Percentiles rank a stretch among this genome's conserved stretches.
Conservation (phyloP, 495 filamentous ascomycete species). For the Xylaria intraflava region DNA sequence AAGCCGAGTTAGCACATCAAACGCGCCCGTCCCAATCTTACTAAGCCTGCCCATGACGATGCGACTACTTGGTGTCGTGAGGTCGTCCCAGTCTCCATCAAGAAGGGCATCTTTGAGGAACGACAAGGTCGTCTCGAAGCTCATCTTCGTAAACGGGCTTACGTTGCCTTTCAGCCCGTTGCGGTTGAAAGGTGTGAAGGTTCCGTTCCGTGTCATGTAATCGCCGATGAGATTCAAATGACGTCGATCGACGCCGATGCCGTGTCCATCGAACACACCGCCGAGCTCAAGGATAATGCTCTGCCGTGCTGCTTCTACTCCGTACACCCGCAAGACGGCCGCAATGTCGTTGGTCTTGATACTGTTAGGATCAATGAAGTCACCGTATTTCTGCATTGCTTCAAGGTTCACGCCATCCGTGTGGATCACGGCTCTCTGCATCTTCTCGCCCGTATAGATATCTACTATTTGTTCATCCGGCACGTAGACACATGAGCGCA, state of each 20-base stretch:
- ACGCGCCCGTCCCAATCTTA: slow-evolving; percentile 80
- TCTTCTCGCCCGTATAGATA: slow-evolving; percentile 37
- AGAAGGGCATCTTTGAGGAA: slow-evolving; percentile 88
- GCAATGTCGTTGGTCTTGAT: slow-evolving; percentile 90
- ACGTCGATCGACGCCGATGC: slow-evolving; percentile 85
- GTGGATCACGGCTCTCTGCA: slow-evolving; percentile 52
- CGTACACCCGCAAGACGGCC: slow-evolving; percentile 76
- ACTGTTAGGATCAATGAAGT: slow-evolving; percentile 78
- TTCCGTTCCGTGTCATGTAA: slow-evolving; percentile 87
- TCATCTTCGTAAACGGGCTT: slow-evolving; percentile 94
- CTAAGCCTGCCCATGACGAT: slow-evolving; percentile 82
- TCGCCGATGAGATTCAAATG: slow-evolving; percentile 95
- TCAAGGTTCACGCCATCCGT: slow-evolving; percentile 83
- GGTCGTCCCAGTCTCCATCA: slow-evolving; percentile 82
- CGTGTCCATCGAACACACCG: slow-evolving; percentile 82
- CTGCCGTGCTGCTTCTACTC: slow-evolving; percentile 83
- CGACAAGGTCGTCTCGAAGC: slow-evolving; percentile 89
- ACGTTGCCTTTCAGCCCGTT: slow-evolving; percentile 76
- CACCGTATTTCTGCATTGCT: slow-evolving; percentile 82
- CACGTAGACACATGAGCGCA: slow-evolving; percentile 67
- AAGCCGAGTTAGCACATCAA: slow-evolving; percentile 66
- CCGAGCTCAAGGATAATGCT: slow-evolving; percentile 84
- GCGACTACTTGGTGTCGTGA: slow-evolving; percentile 76
- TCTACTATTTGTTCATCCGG: slow-evolving; percentile 54
- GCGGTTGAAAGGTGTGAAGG: slow-evolving; percentile 84